Evolutionary conservation across 441 rosid genomes (phyloP).

Genomic region (Gossypium schwendimanii): DNA sequence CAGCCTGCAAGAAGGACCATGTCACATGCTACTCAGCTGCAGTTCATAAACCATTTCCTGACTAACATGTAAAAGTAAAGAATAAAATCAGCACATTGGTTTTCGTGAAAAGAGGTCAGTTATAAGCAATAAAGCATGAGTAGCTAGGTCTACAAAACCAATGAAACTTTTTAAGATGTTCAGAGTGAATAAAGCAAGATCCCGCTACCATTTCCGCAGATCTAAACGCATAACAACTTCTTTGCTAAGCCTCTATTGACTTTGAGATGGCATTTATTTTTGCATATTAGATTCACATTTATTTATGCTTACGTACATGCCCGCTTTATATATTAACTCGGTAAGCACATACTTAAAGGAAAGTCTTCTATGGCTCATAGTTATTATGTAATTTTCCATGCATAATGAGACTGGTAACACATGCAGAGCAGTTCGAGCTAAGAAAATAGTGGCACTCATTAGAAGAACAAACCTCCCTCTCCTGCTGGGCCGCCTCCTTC

Average conservation of each 20-base stretch:
- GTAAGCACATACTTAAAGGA: neutral
- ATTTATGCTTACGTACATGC: neutral
- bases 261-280: neutral
- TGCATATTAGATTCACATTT: neutral
- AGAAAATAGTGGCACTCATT: conserved; percentile 2
- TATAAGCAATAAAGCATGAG: neutral
- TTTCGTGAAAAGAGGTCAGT: conserved; percentile 1
- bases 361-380: neutral
- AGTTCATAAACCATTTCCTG: conserved; percentile 4
- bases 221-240: neutral
- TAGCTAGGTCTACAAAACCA: neutral
- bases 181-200: neutral
- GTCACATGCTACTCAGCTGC: conserved; percentile 5
- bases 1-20: conserved; percentile 47
- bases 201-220: neutral
- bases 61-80: conserved; percentile 6
- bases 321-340: neutral
- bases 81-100: neutral
- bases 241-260: neutral
- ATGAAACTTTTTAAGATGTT: neutral
- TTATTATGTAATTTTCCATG: neutral
- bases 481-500: conserved; percentile 84
- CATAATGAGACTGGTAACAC: neutral
- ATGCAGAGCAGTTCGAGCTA: neutral
- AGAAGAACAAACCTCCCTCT: conserved; percentile 62